Conservation (phyloP, 1,139 yeast species). For the Sugiyamaella neomexicana region DNA sequence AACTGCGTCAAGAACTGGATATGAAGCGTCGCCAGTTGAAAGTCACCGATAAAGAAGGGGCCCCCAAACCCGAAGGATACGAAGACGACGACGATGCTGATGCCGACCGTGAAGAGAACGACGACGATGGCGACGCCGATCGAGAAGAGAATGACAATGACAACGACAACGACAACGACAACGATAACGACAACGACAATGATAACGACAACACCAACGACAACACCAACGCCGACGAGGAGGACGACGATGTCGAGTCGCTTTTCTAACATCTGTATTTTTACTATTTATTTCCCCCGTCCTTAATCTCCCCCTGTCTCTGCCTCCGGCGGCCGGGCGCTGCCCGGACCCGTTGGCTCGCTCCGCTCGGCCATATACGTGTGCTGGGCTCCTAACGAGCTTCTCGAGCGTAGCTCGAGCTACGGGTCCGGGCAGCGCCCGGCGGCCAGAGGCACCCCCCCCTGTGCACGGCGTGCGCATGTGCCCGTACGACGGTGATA, state of each 20-base stretch:
- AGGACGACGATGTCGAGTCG: constrained; percentile 25
- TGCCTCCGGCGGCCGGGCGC: background rate
- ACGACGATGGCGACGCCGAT: constrained; percentile 39
- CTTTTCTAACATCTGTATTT: constrained; percentile 16
- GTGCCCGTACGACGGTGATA: background rate
- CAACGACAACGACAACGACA: constrained; percentile 47
- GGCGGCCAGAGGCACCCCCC: background rate
- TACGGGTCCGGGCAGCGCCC: background rate
- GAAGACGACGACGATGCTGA: constrained; percentile 28
- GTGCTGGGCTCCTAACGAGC: background rate
- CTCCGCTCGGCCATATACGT: background rate
- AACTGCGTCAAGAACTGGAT: constrained; percentile 80
- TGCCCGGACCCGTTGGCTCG: background rate
- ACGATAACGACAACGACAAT: constrained; percentile 27
- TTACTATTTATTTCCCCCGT: background rate
- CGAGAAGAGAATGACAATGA: constrained; percentile 28
- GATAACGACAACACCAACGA: constrained; percentile 13
- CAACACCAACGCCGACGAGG: constrained; percentile 14
- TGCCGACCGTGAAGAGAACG: constrained; percentile 45
- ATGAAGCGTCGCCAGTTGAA: constrained; percentile 71
- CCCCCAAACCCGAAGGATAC: constrained; percentile 14
- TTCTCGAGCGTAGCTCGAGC: background rate
- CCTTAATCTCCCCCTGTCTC: background rate
- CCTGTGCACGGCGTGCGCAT: background rate
- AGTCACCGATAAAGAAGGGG: constrained; percentile 39